phyloP scores from a whole-genome alignment of 2,329 filamentous ascomycete genomes.

The Zymoseptoria passerinii region DNA sequence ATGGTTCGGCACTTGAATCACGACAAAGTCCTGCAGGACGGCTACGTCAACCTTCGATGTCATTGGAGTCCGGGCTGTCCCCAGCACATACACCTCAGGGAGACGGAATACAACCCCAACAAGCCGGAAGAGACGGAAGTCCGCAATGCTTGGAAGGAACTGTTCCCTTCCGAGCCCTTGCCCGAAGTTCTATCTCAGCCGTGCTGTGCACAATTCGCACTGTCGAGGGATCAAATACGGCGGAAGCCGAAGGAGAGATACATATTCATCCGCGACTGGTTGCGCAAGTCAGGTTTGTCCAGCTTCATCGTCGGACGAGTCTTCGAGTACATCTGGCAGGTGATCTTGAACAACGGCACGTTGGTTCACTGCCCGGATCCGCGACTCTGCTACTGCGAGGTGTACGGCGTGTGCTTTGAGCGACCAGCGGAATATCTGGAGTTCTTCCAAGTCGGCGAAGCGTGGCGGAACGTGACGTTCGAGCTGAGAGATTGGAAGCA shows the following conservation, averaged over 20 bases:
- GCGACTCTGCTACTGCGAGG: constrained; percentile 55
- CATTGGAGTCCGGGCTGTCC: constrained; percentile 49
- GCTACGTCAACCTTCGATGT: constrained; percentile 50
- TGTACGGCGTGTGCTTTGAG: constrained; percentile 54
- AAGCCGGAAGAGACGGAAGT: constrained; percentile 40
- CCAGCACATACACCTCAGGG: constrained; percentile 44
- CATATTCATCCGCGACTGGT: constrained; percentile 52
- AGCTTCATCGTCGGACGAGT: constrained; percentile 51
- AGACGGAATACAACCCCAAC: constrained; percentile 25
- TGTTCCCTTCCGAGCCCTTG: constrained; percentile 41
- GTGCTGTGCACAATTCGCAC: constrained; percentile 57
- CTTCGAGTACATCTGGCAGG: constrained; percentile 58
- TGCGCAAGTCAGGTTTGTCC: constrained; percentile 46
- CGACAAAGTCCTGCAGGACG: constrained; percentile 39
- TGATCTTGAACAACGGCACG: constrained; percentile 49
- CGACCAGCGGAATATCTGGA: constrained; percentile 40
- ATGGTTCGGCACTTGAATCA: constrained; percentile 40
- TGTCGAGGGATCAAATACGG: constrained; percentile 49
- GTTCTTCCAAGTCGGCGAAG: constrained; percentile 40
- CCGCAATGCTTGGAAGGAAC: constrained; percentile 37
- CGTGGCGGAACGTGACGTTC: constrained; percentile 33
- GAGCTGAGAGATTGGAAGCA: constrained; percentile 37
- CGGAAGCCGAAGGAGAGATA: constrained; percentile 47
- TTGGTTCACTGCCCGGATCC: constrained; percentile 44
- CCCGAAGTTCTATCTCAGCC: constrained; percentile 49